Evolutionary conservation across 179 eudicot species (phyloP), one percentile per base, ranked within the genome.

Genomic region (Beta corolliflora): DNA sequence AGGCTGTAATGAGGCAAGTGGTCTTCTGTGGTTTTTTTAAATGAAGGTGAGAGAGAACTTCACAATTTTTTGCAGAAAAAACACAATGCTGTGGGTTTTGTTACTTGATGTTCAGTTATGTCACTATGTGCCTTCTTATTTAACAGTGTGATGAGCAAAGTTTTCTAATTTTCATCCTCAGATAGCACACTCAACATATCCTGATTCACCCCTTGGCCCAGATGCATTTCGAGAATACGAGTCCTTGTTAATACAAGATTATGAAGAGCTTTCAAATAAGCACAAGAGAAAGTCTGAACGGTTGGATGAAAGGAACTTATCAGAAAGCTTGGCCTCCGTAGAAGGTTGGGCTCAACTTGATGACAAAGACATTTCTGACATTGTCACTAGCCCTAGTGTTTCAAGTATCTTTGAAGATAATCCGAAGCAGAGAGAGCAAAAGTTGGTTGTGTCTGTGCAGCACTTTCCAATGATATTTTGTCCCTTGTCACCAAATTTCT

Each of bases 151-250:
- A 31, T 77, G 15, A 58, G 50, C 36, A 4, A 16, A 73, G 44
- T 48, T 77, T 80, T 78, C 65, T 58, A 2, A 80, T 64, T 74
- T 29, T 76, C 75, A 78, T 85, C 69, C 80, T 85, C 93, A 96
- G 99, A 84, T 80, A 48, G 93, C 93, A 83, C 99, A 96, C 90
- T 94, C 99, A 60, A 88, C 94, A 68, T 92, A 93, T 89, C 97
- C 97, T 69, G 94, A 91, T 86, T 96, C 99, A 77, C 98, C 98
- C 76, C 84, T 96, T 61, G 99, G 99, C 71, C 99, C 98, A 68
- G 99, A 94, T 87, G 99, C 99, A 79, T 96, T 79, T 87, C 93
- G 63, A 65, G 99, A 96, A 86, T 96, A 96, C 87, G 93, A 91
- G 85, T 88, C 94, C 71, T 92, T 96, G 86, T 91, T 96, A 71